phyloP scores from a whole-genome alignment of 345 rosid species.

The Fremontodendron californicum region DNA sequence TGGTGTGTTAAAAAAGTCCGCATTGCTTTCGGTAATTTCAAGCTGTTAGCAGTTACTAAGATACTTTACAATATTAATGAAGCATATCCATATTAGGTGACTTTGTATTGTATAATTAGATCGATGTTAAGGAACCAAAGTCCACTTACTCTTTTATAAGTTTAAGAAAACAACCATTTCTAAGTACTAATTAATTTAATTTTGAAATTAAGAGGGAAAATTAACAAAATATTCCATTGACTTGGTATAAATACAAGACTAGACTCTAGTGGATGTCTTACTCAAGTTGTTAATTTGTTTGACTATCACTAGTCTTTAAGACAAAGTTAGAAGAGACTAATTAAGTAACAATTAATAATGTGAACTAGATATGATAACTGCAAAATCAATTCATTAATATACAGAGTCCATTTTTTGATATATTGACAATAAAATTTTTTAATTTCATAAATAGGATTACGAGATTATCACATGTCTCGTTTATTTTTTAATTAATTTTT shows the following conservation, averaged over 20 bases:
- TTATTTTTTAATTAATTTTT: too few relatives aligned
- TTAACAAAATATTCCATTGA: slow-evolving; percentile 7
- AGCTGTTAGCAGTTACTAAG: background rate
- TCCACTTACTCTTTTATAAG: background rate
- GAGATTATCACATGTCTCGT: too few relatives aligned
- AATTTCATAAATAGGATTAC: too few relatives aligned
- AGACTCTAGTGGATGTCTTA: slow-evolving; percentile 10
- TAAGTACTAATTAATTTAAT: too few relatives aligned
- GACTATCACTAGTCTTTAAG: slow-evolving; percentile 27
- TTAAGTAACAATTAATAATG: too few relatives aligned
- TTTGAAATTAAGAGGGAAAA: background rate
- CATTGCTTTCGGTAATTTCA: too few relatives aligned
- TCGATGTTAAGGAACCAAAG: background rate
- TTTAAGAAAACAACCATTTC: background rate
- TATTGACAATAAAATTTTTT: too few relatives aligned
- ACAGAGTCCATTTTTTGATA: too few relatives aligned
- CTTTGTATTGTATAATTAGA: background rate
- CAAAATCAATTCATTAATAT: too few relatives aligned
- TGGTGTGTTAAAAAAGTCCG: too few relatives aligned
- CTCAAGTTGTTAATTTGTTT: slow-evolving; percentile 20
- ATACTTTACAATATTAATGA: background rate
- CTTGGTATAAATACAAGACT: slow-evolving; percentile 21
- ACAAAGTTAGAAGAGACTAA: background rate
- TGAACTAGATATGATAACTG: too few relatives aligned
- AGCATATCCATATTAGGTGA: background rate